Evolutionary conservation across 192 early-diverging fungal species (phyloP), one percentile per base, ranked within the genome.

Genomic region (Linnemannia elongata): DNA sequence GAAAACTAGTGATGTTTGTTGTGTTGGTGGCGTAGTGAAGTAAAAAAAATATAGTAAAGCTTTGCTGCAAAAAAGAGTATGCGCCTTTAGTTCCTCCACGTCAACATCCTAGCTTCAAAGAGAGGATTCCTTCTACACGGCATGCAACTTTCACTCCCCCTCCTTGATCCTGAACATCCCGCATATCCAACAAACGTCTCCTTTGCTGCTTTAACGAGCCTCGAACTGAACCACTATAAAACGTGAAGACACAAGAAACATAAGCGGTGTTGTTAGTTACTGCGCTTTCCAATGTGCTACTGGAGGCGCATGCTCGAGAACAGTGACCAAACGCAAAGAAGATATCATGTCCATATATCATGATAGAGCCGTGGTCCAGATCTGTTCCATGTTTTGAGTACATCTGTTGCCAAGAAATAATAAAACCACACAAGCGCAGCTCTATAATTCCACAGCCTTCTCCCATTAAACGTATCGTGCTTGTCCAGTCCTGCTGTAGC

Each of bases 221-320:
- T 99, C 97, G 84, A 99, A 99, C 91, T 99, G 97, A 76, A 98
- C 96, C 97, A 99, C 96, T 93, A 90, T 72, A 9, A 0, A 72
- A 83, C 18, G 44, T 36, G 12, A 66, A 66, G 13, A 33, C 4
- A 33, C n/a, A 30, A 57, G 5, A 57, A 57, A 57, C 9, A n/a
- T 17, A 13, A 33, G 13, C 12, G 30, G 13, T 3, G 13, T 15
- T 13, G 27, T 42, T 24, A 71, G 69, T 0, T 9, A 71, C 20
- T 41, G 36, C 35, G 39, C 36, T 71, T 33, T 33, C 4, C 30
- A 33, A 15, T 66, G n/a, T 10, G 30, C 27, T 66, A 27, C 30
- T 33, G 60, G 49, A 35, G 30, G 60, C 3, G 60, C 10, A 33
- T 15, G 60, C 12, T 66, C 30, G 0, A 15, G 10, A 13, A 10